Evolutionary conservation across 2,329 filamentous ascomycete species (phyloP), one percentile per base, ranked within the genome.

Genomic region (Hypocreales sp.): DNA sequence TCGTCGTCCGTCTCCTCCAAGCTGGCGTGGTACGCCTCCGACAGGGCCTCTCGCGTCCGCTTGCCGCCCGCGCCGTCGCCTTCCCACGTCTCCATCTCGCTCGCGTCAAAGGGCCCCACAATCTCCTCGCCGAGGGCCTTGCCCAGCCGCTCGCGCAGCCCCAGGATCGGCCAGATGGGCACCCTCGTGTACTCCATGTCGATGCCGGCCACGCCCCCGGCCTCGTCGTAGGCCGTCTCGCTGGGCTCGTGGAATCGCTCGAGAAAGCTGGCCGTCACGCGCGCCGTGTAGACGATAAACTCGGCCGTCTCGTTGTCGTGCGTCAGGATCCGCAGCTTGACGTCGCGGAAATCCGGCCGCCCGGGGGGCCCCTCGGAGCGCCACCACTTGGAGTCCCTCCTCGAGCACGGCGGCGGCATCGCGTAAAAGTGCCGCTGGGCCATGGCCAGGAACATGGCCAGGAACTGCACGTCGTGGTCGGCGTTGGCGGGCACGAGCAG

Each of bases 341-440:
- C 40, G 29, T 70, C 58, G 26, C 48, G 45, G 19, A 67, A 64
- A 8, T 49, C 35, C 7, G 55, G 42, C 19, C 38, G 36, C 22
- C 37, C 35, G 8, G 37, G 37, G 9, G 37, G 36, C 20, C 30
- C 31, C 16, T 35, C 31, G 5, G 28, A 35, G 4, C 32, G 24
- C 1, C 42, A 44, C 29, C 44, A 46, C 15, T 40, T 42, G 3
- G 45, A 44, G 9, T 45, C 41, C 28, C 39, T 40, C 15, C 39
- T 36, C 8, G 33, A 31, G 1, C 36, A 35, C 10, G 34, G 23
- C 12, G 32, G 18, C 11, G 42, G 45, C 12, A 22, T 19, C 8
- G 34, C 36, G 39, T 72, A 70, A 31, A 65, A 66, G 25, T 64
- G 55, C 7, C 56, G 52, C 37, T 73, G 68, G 7, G 68, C 68